phyloP scores from a whole-genome alignment of 345 rosid species.

The Hibiscus trionum region DNA sequence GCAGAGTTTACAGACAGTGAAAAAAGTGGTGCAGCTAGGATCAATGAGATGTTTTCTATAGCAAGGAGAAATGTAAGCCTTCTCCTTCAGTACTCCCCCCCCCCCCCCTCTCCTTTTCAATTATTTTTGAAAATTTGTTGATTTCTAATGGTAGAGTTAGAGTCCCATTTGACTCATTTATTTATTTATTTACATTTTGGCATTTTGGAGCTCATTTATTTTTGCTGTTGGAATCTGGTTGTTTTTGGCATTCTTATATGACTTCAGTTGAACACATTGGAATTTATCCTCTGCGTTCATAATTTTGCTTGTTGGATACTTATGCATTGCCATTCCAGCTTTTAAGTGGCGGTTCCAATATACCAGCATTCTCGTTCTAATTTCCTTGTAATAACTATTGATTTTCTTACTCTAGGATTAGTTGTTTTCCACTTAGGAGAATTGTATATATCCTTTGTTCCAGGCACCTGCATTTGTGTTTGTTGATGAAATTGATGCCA shows the following conservation, averaged over 20 bases:
- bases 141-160: not conserved
- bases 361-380: not conserved
- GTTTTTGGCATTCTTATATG: not conserved
- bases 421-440: not conserved
- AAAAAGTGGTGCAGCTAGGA: slow-evolving; percentile 83
- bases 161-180: not conserved
- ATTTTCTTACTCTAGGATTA: not conserved
- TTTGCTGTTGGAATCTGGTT: not conserved
- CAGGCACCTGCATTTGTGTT: slow-evolving; percentile 97
- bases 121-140: not conserved
- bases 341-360: not conserved
- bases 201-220: not conserved
- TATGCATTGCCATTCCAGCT: not conserved
- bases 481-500: slow-evolving; percentile 97
- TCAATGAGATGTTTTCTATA: slow-evolving; percentile 83
- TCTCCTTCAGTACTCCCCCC: not conserved
- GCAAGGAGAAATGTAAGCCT: slow-evolving; percentile 90
- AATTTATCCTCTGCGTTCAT: not conserved
- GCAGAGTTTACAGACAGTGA: slow-evolving; percentile 94
- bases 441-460: slow-evolving; percentile 11
- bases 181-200: not conserved
- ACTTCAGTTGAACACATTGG: not conserved
- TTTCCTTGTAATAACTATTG: slow-evolving; percentile 1
- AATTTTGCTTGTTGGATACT: not conserved
- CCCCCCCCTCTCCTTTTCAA: not conserved